Evolutionary conservation across 2,329 filamentous ascomycete genomes (phyloP), one percentile per base, ranked within the genome.

Genomic region (Drechslera avenae): DNA sequence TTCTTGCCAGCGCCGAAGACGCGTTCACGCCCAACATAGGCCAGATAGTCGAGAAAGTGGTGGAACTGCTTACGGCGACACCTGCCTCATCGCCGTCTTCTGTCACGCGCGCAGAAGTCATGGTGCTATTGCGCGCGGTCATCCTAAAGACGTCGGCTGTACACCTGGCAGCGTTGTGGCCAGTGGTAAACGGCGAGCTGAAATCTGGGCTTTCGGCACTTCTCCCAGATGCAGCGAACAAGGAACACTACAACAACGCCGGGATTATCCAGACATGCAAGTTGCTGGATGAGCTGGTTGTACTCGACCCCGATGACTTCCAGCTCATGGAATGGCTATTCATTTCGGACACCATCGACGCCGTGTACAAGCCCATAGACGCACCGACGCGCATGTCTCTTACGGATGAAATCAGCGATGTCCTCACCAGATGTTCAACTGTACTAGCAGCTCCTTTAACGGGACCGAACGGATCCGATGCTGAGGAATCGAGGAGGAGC

Each of bases 301-400:
- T 91, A 35, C 80, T 92, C 6, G 88, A 89, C 4, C 93, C 92
- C 0, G 94, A 99, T 62, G 94, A 99, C 71, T 99, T 97, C 75
- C 94, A 97, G 73, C 83, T 97, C n/a, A 88, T 96, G 66, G 91
- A 97, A 77, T 99, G 94, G 94, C 84, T 97, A 3, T 99, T 96
- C 73, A 87, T 99, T 47, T 96, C 91, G 1, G 94, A 99, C 73
- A 97, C 93, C 12, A 92, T 97, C 58, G 94, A 99, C 65, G 92
- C 94, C 1, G 89, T 99, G 28, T 96, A 99, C 74, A 86, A 89
- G 10, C 86, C 90, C 0, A 76, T 84, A 12, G 47, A 36, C 78
- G 80, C 43, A 87, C 87, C 75, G 82, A 86, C 53, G 83, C 90
- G 1, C 78, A 89, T 61, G 2, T 90, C 90, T 2, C 81, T 97